These are phyloP conservation scores for Wickerhamomyces rabaulensis DNA, from an alignment of 805 yeast genomes.

Conservation along the genomic window DNA sequence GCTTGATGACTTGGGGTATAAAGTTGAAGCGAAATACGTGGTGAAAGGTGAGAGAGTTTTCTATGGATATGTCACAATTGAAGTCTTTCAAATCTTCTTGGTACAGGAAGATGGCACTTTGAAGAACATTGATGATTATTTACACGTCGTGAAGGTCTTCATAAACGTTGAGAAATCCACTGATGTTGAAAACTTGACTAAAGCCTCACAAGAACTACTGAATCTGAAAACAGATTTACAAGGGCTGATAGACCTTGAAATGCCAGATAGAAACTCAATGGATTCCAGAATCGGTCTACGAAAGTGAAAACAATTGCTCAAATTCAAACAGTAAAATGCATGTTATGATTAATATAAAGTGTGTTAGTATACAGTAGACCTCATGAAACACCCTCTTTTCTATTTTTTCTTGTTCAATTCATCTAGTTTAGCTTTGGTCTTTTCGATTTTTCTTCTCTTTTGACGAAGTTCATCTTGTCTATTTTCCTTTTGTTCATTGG, in stretches of 20 bases:
- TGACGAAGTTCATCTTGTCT: constrained; percentile 63
- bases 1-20: constrained; percentile 67
- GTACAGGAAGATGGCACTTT: constrained; percentile 24
- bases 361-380: not conserved
- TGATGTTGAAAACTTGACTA: constrained; percentile 66
- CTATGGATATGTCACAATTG: constrained; percentile 52
- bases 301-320: not conserved
- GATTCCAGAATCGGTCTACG: constrained; percentile 57
- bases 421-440: constrained; percentile 30
- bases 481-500: constrained; percentile 74
- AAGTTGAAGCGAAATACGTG: constrained; percentile 56
- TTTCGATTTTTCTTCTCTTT: constrained; percentile 66
- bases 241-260: constrained; percentile 61
- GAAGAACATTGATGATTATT: constrained; percentile 39
- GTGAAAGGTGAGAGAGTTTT: constrained; percentile 56
- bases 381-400: not conserved
- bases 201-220: constrained; percentile 58
- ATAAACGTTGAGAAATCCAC: constrained; percentile 69
- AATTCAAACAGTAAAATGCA: not conserved
- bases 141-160: constrained; percentile 55
- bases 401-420: constrained; percentile 8
- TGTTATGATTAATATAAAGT: not conserved
- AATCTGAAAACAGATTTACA: constrained; percentile 58
- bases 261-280: constrained; percentile 78
- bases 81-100: constrained; percentile 42